Percentiles rank a stretch among this genome's conserved stretches.
phyloP scores from a whole-genome alignment of 1,139 yeast species.

The Suhomyces kunorum region DNA sequence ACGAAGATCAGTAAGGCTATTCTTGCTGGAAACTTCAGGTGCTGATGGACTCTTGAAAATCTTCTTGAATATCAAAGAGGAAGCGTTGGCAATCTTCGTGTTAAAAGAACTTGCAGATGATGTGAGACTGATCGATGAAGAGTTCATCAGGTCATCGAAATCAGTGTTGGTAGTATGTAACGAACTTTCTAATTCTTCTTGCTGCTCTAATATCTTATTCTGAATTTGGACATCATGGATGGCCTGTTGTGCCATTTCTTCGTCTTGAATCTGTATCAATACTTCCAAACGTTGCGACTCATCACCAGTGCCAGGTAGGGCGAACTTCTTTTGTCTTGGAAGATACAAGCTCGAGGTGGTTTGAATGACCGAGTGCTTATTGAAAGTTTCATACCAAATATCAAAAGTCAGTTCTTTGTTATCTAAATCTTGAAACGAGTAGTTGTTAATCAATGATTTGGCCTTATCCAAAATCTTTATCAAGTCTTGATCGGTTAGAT shows the following conservation, averaged over 20 bases:
- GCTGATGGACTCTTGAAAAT: constrained; percentile 23
- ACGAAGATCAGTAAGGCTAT: constrained; percentile 12
- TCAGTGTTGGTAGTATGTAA: constrained; percentile 15
- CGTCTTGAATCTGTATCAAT: constrained; percentile 28
- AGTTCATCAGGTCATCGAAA: constrained; percentile 28
- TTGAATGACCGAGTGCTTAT: constrained; percentile 22
- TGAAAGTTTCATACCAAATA: constrained; percentile 39
- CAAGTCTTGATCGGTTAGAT: constrained; percentile 34
- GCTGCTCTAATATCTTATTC: constrained; percentile 23
- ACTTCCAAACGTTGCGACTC: constrained; percentile 6
- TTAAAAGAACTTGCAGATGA: constrained; percentile 36
- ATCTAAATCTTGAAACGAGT: constrained; percentile 30
- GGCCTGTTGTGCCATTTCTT: constrained; percentile 31
- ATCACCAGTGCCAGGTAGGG: not conserved
- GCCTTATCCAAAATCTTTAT: constrained; percentile 41
- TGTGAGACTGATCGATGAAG: constrained; percentile 41
- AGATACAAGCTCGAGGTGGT: constrained; percentile 24
- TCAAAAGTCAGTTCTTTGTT: constrained; percentile 30
- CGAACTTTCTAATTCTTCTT: constrained; percentile 30
- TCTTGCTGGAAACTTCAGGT: constrained; percentile 13
- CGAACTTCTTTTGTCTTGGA: not conserved
- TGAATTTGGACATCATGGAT: constrained; percentile 26
- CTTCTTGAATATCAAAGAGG: constrained; percentile 37
- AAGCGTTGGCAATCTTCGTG: constrained; percentile 29
- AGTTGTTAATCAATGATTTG: constrained; percentile 27